phyloP scores from a whole-genome alignment of 2,329 filamentous ascomycete species.

The Zasmidium angulare region DNA sequence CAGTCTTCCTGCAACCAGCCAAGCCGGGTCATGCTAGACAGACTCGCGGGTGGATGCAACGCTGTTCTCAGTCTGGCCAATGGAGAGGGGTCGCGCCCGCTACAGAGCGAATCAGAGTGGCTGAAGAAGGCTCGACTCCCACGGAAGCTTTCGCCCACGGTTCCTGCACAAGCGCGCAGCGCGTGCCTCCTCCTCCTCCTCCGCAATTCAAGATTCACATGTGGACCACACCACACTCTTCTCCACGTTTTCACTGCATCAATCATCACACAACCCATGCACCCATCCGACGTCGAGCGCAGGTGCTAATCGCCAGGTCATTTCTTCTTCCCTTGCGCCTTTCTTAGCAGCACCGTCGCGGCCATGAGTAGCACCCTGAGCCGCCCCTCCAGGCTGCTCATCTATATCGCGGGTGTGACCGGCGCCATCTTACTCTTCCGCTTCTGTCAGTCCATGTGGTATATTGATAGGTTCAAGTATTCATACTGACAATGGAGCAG shows the following conservation, averaged over 20 bases:
- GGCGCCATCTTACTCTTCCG: neutral
- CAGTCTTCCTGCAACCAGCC: neutral
- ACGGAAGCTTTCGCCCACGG: neutral
- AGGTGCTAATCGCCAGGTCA: neutral
- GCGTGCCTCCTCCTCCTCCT: neutral
- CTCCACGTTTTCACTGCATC: neutral
- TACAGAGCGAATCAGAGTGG: neutral
- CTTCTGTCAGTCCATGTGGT: neutral
- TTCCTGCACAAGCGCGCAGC: neutral
- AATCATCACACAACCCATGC: neutral
- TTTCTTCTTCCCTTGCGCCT: neutral
- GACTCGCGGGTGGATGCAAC: neutral
- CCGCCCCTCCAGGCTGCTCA: neutral
- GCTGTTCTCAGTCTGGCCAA: too few species aligned
- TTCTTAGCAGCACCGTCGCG: neutral
- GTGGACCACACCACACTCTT: neutral
- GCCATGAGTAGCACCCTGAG: neutral
- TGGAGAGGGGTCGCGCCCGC: neutral
- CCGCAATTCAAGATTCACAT: neutral
- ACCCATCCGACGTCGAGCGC: neutral
- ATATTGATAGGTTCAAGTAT: too few species aligned
- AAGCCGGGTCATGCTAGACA: neutral
- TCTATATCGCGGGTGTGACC: neutral
- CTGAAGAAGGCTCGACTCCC: neutral
- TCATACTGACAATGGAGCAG: neutral